Base-by-base conservation (phyloP, 768 basidiomycete species). In the Rhodocollybia butyracea region DNA sequence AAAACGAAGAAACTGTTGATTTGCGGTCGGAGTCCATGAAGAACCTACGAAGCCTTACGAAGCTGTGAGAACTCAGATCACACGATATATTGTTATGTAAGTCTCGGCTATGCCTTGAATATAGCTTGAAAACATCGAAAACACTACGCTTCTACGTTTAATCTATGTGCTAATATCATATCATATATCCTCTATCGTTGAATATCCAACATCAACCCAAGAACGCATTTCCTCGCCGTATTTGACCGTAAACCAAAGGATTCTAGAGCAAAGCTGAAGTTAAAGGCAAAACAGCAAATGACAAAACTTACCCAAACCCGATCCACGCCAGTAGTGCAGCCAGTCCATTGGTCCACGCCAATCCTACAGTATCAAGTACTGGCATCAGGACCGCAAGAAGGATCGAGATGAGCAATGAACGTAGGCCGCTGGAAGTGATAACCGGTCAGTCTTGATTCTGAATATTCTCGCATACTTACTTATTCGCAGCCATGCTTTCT, bases 1-100 rank as follows among this genome's bases (percentile, higher is more conserved):
- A 91, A 75, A 90, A 91, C 3, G 89, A 91, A 8, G 89, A 91
- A 4, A 88, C 86, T 1, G 81, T 80, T 4, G 90, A 89, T 70
- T 87, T 89, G 64, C 87, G 80, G 72, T 90, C 89, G 63, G 81
- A 77, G 60, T 90, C 89, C 89, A 89, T 90, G 32, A 27, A 34
- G 31, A 24, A 22, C 24, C 17, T 27, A 45, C 26, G 43, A n/a
- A 45, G 19, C 15, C 7, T 45, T 27, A 26, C 22, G 2, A 12
- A 26, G 21, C 12, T 45, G 43, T 45, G 43, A 27, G 43, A 45
- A 45, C 22, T 27, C 17, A n/a, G 21, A n/a, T 40, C 17, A n/a
- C 17, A 40, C 17, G n/a, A n/a, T n/a, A n/a, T n/a, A n/a, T n/a
- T n/a, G n/a, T 40, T 17, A 40, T 39, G 38, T 40, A 10, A 12